These are phyloP conservation scores for Glaciozyma martinii DNA, from an alignment of 768 basidiomycete species.

Conservation along the genomic window DNA sequence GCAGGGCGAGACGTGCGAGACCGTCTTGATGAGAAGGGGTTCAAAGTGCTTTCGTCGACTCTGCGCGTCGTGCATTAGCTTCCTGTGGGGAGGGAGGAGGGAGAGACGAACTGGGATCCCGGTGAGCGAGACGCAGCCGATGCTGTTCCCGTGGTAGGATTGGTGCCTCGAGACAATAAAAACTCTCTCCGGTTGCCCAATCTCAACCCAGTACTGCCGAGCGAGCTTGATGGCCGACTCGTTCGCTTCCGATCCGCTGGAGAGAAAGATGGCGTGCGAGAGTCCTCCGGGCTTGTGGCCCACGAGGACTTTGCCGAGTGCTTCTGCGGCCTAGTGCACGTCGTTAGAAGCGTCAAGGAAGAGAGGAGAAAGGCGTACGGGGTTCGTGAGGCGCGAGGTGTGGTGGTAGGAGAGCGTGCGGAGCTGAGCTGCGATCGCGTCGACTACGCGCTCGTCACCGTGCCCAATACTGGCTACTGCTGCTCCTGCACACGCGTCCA, in stretches of 20 bases:
- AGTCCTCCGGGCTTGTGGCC: not conserved
- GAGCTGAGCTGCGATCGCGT: not conserved
- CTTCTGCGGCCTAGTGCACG: not conserved
- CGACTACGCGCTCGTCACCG: not conserved
- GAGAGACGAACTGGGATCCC: not conserved
- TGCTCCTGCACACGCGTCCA: constrained; percentile 2
- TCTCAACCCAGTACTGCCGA: constrained; percentile 60
- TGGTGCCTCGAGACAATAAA: not conserved
- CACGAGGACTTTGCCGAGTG: not conserved
- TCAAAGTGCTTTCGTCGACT: not conserved
- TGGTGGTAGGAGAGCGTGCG: constrained; percentile 2
- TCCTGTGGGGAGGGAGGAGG: not conserved
- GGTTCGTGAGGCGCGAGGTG: not conserved
- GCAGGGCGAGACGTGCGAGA: not conserved
- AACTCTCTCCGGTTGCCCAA: constrained; percentile 47
- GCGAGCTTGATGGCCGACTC: not conserved
- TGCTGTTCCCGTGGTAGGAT: not conserved
- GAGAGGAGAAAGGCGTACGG: not conserved
- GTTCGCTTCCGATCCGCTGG: not conserved
- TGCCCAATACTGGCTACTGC: not conserved
- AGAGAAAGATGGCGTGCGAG: constrained; percentile 3
- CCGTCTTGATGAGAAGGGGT: not conserved
- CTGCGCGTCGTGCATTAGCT: not conserved
- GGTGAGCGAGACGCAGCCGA: not conserved
- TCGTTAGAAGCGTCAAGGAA: not conserved